phyloP scores from a whole-genome alignment of 352 stramenopile species.

The Saprolegnia diclina region DNA sequence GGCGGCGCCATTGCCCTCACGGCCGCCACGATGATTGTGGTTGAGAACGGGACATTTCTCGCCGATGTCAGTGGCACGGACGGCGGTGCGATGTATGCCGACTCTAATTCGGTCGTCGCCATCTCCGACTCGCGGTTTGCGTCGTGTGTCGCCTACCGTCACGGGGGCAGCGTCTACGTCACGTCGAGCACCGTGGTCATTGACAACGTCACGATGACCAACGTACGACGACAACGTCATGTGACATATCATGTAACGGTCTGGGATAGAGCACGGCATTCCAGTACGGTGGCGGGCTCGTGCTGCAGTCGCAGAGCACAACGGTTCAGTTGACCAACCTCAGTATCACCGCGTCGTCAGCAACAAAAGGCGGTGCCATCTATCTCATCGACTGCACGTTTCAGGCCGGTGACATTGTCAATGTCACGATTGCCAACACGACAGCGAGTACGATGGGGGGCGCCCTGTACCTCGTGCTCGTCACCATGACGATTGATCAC shows the following conservation, averaged over 20 bases:
- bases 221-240: too few species aligned
- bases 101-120: too few species aligned
- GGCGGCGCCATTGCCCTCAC: conserved; percentile 2
- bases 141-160: too few species aligned
- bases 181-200: too few species aligned
- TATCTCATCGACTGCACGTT: conserved; percentile 17
- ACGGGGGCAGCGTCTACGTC: too few species aligned
- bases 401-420: neutral
- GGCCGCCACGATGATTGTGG: neutral
- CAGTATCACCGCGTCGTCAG: neutral
- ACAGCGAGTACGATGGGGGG: conserved; percentile 11
- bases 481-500: neutral
- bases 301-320: neutral
- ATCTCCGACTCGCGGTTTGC: too few species aligned
- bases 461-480: conserved; percentile 13
- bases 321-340: neutral
- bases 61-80: too few species aligned
- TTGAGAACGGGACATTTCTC: too few species aligned
- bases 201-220: too few species aligned
- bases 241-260: too few species aligned
- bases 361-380: conserved; percentile 17
- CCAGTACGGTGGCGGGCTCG: conserved; percentile 7
- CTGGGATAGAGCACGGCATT: conserved; percentile 1
- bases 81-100: too few species aligned
- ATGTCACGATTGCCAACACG: conserved; percentile 8